These are phyloP conservation scores for Mycena crocata DNA, from an alignment of 768 basidiomycete genomes.

Conservation along the genomic window DNA sequence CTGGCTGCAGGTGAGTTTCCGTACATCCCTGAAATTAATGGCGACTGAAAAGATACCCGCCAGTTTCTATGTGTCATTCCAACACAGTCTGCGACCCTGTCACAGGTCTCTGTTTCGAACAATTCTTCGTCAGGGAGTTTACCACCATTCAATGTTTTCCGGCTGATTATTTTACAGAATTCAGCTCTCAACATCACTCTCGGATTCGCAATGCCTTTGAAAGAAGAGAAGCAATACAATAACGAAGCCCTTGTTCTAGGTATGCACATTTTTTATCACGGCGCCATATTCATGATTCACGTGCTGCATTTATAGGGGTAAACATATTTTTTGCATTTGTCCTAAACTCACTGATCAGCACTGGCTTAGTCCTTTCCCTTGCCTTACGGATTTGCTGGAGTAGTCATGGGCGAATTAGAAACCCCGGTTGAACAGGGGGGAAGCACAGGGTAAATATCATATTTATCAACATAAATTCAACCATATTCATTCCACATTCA, in stretches of 20 bases:
- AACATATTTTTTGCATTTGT: not conserved
- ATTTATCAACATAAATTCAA: not conserved
- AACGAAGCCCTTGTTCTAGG: constrained; percentile 11
- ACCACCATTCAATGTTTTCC: no score
- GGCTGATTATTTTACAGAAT: not conserved
- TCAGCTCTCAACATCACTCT: constrained; percentile 9
- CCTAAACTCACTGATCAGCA: not conserved
- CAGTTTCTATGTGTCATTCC: not conserved
- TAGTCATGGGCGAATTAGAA: not conserved
- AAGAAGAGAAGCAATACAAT: not conserved
- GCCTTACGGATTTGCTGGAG: constrained; percentile 16
- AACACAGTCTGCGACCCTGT: not conserved
- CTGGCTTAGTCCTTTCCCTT: constrained; percentile 5
- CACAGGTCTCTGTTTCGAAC: constrained; percentile 12
- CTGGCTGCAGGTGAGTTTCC: not conserved
- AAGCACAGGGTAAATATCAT: not conserved
- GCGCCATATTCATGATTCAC: not conserved
- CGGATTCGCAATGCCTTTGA: constrained; percentile 6
- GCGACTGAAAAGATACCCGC: not conserved
- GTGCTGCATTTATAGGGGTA: not conserved
- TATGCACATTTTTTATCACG: not conserved
- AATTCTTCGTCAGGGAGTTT: not conserved
- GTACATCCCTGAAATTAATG: not conserved
- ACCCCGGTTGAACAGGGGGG: not conserved
- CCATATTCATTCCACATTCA: not conserved